Evolutionary conservation across 148 eudicot genomes (phyloP).

Genomic region (Spergularia bocconei): DNA sequence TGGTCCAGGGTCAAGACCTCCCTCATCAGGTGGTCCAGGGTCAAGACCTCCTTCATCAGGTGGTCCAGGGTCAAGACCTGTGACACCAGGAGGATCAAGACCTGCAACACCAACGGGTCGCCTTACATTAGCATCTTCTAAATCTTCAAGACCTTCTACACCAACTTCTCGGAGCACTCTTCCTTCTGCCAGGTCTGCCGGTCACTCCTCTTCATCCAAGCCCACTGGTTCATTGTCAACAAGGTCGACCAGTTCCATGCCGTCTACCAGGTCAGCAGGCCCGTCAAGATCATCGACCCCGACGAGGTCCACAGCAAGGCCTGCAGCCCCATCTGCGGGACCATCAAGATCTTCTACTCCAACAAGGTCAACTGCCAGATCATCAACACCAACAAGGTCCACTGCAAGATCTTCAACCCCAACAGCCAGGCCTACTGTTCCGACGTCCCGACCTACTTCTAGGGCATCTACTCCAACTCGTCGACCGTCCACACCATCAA

Average conservation of each 20-base stretch:
- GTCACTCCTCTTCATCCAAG: conserved; percentile 31
- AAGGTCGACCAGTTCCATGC: conserved; percentile 24
- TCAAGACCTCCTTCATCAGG: conserved; percentile 62
- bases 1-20: conserved; percentile 53
- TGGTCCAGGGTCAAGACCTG: conserved; percentile 52
- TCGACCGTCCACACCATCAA: conserved; percentile 52
- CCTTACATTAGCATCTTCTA: conserved; percentile 53
- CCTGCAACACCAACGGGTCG: conserved; percentile 89
- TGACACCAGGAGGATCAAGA: conserved; percentile 53
- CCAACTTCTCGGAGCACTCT: conserved; percentile 67
- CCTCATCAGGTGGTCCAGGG: conserved; percentile 72
- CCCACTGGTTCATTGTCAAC: conserved; percentile 30
- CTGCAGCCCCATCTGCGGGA: conserved; percentile 71
- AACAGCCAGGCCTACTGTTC: conserved; percentile 53
- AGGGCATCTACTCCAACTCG: conserved; percentile 89
- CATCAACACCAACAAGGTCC: conserved; percentile 52
- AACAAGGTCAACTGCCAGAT: conserved; percentile 37
- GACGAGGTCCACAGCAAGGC: conserved; percentile 51
- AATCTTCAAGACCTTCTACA: conserved; percentile 75
- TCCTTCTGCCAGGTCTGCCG: conserved; percentile 35
- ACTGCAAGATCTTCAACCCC: conserved; percentile 84
- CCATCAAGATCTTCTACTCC: conserved; percentile 39
- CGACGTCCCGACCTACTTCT: conserved; percentile 60
- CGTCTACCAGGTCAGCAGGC: conserved; percentile 46
- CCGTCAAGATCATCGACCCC: conserved; percentile 87